Evolutionary conservation across 352 stramenopile species (phyloP).

Genomic region (Peronospora farinosa): DNA sequence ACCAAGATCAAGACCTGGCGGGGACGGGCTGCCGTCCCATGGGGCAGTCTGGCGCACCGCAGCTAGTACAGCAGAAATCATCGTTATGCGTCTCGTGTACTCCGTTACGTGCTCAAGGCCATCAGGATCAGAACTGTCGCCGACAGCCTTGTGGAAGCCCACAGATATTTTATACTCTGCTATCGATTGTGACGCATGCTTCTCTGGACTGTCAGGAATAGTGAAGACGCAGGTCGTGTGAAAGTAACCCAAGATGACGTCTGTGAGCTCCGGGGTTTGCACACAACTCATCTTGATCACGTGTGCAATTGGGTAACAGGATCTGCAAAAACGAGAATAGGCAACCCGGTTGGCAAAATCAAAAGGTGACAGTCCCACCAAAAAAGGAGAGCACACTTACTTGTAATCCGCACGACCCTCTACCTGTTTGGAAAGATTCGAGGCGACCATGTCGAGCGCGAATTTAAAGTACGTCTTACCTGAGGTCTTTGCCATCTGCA

Average conservation of each 20-base stretch:
- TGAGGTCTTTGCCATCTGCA: constrained; percentile 44
- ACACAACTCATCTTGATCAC: constrained; percentile 78
- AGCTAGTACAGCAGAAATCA: constrained; percentile 61
- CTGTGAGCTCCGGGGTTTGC: constrained; percentile 58
- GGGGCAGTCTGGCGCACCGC: constrained; percentile 65
- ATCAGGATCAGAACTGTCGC: constrained; percentile 50
- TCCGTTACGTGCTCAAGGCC: constrained; percentile 68
- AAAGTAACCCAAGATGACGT: constrained; percentile 67
- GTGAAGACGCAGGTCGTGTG: constrained; percentile 71
- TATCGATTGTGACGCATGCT: constrained; percentile 45
- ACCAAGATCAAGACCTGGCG: constrained; percentile 44
- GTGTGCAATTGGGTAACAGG: constrained; percentile 63
- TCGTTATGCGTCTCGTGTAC: constrained; percentile 76
- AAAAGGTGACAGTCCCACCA: constrained; percentile 1
- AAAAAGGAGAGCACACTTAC: constrained; percentile 21
- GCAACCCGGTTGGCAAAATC: not conserved
- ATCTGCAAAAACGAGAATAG: constrained; percentile 21
- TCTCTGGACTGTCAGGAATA: constrained; percentile 53
- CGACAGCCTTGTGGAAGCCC: constrained; percentile 59
- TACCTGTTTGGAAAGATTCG: constrained; percentile 64
- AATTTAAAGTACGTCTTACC: constrained; percentile 66
- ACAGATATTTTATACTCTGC: constrained; percentile 61
- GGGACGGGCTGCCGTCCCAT: constrained; percentile 49
- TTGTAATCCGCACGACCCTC: constrained; percentile 70
- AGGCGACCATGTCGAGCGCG: constrained; percentile 61